A percentile compares a stretch with the other conserved stretches of the same genome.
These are phyloP conservation scores for Pestalotiopsis sp. DNA, from an alignment of 2,329 filamentous ascomycete genomes.

Conservation along the genomic window DNA sequence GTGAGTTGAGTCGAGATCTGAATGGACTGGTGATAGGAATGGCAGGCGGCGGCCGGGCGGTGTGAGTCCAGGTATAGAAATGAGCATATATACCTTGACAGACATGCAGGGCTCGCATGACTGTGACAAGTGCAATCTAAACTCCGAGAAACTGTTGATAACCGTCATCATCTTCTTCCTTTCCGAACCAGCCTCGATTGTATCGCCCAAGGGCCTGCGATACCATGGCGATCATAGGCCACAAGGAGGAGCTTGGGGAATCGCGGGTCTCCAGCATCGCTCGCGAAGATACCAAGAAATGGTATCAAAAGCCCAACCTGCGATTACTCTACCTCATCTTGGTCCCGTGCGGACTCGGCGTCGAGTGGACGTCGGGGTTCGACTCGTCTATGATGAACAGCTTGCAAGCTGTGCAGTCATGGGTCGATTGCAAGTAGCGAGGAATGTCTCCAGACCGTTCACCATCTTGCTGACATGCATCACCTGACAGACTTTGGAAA, in stretches of 20 bases:
- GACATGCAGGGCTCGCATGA: background rate
- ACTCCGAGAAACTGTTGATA: background rate
- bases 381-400: constrained; percentile 48
- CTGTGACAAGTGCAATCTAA: background rate
- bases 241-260: constrained; percentile 37
- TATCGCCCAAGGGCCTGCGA: background rate
- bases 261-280: constrained; percentile 37
- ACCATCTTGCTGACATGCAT: background rate
- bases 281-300: constrained; percentile 35
- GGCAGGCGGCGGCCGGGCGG: background rate
- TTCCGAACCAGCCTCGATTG: background rate
- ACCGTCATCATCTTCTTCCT: background rate
- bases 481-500: constrained; percentile 38
- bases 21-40: background rate
- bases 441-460: background rate
- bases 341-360: constrained; percentile 41
- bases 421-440: constrained; percentile 36
- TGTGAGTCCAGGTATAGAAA: background rate
- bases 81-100: background rate
- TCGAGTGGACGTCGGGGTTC: constrained; percentile 46
- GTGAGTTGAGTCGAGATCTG: background rate
- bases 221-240: constrained; percentile 35
- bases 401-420: constrained; percentile 41
- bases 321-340: constrained; percentile 41
- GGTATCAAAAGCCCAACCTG: constrained; percentile 44